Evolutionary conservation across 306 rosid genomes (phyloP), one percentile per base, ranked within the genome.

Genomic region (Rosa rugosa): DNA sequence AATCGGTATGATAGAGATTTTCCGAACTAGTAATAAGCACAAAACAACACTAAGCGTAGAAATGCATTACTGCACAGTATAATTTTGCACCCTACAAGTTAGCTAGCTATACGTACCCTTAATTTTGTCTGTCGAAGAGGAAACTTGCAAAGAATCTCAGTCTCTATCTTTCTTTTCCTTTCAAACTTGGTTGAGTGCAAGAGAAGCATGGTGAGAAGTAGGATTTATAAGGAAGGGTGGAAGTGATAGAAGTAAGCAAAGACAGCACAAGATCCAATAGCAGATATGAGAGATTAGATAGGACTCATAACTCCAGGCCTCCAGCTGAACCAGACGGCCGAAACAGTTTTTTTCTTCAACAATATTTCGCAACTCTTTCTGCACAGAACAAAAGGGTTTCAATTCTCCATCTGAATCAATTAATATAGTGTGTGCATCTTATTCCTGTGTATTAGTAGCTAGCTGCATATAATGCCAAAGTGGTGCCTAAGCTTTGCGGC

Each of bases 211-310:
- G 13, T 40, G 70, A 11, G 71, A 46, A 67, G 46, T 65, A 44
- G 25, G 31, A 31, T 54, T 63, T 80, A 50, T 73, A 80, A 53
- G 73, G 54, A 75, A 68, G 47, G 68, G 25, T 45, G 70, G 81
- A 46, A 47, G 77, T 71, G 71, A 79, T 36, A 22, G 49, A 13
- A 60, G 75, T 71, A 44, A 59, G 77, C 77, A 62, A 49, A 62
- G 77, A 79, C 71, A 79, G n/a, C 72, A 78, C 53, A 72, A 79
- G 67, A 63, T 47, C 77, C 82, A 79, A 73, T 13, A 4, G 72
- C 25, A 72, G 72, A 45, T 38, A n/a, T 63, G 72, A 71, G 72
- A 60, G 82, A 79, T 79, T 64, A 71, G 71, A 79, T 31, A 27
- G 77, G 67, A 67, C 75, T 54, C 36, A 11, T 23, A 22, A 70